Conservation (phyloP, 1,284 basidiomycete species). For the Heterobasidion occidentale region DNA sequence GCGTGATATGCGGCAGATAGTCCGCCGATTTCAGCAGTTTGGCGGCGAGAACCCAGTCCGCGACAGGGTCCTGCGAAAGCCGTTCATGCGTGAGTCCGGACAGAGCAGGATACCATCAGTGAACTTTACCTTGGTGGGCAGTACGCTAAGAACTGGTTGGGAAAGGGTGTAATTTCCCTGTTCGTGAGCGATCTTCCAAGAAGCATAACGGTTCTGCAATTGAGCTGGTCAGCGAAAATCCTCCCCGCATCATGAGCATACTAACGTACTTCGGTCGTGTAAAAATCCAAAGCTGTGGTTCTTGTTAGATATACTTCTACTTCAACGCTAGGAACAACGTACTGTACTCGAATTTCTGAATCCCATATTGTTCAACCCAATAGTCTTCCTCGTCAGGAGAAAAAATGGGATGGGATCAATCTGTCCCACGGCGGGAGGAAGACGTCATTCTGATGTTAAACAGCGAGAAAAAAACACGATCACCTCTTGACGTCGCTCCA, state of each 20-base stretch:
- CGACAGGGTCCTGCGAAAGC: conserved; percentile 48
- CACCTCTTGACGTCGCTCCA: conserved; percentile 38
- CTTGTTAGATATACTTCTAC: neutral
- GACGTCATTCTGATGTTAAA: neutral
- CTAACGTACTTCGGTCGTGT: conserved; percentile 8
- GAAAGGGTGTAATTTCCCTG: conserved; percentile 11
- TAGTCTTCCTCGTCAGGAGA: conserved; percentile 56
- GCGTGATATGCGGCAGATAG: conserved; percentile 44
- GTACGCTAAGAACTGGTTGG: conserved; percentile 10
- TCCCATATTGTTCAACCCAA: conserved; percentile 48
- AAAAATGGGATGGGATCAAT: conserved; percentile 56
- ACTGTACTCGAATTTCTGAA: conserved; percentile 56
- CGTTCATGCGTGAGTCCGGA: neutral
- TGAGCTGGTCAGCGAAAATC: neutral
- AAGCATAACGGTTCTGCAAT: conserved; percentile 5
- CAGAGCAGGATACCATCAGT: neutral
- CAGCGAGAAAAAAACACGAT: neutral
- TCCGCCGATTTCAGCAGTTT: conserved; percentile 32
- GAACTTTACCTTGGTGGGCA: conserved; percentile 6
- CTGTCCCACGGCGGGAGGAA: conserved; percentile 20
- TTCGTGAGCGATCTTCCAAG: conserved; percentile 9
- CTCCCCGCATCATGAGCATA: neutral
- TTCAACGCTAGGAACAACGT: conserved; percentile 18
- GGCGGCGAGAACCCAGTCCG: conserved; percentile 43
- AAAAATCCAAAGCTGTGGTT: conserved; percentile 8